These are phyloP conservation scores for Paracoccidioides lutzii DNA, from an alignment of 2,329 filamentous ascomycete genomes.

Conservation along the genomic window DNA sequence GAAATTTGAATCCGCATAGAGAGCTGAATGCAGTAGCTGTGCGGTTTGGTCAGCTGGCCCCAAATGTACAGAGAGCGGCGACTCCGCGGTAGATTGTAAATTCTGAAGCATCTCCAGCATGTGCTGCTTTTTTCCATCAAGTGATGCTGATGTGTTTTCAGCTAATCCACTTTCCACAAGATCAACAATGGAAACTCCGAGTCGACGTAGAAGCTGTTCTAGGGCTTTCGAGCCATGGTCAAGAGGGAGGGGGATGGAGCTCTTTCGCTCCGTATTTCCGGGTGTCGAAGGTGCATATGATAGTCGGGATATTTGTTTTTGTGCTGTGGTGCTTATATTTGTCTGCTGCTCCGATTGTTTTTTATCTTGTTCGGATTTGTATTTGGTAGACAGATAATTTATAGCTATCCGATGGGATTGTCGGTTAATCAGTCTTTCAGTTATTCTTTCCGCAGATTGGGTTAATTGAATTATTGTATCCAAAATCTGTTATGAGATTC, in stretches of 20 bases:
- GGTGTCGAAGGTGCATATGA: conserved; percentile 11
- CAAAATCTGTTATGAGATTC: conserved; percentile 18
- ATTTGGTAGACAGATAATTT: conserved; percentile 20
- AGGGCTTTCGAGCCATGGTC: conserved; percentile 16
- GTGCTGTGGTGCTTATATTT: conserved; percentile 9
- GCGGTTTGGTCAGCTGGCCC: conserved; percentile 21
- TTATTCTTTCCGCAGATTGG: conserved; percentile 18
- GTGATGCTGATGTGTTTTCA: conserved; percentile 10
- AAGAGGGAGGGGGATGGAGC: conserved; percentile 6
- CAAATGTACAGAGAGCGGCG: conserved; percentile 20
- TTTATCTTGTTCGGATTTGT: conserved; percentile 20
- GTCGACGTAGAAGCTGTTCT: conserved; percentile 23
- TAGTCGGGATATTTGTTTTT: conserved; percentile 17
- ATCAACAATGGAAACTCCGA: conserved; percentile 20
- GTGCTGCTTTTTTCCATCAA: conserved; percentile 21
- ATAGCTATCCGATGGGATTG: conserved; percentile 26
- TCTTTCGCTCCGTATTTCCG: conserved; percentile 6
- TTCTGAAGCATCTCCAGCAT: conserved; percentile 19
- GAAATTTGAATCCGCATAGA: conserved; percentile 20
- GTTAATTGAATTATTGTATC: conserved; percentile 24
- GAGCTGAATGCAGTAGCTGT: conserved; percentile 20
- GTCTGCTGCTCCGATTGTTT: conserved; percentile 10
- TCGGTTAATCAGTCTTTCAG: conserved; percentile 18
- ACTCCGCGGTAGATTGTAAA: conserved; percentile 19
- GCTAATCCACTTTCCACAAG: conserved; percentile 15